Evolutionary conservation across 1,139 yeast species (phyloP), one percentile per base, ranked within the genome.

Genomic region (Magnusiomyces clavatus): DNA sequence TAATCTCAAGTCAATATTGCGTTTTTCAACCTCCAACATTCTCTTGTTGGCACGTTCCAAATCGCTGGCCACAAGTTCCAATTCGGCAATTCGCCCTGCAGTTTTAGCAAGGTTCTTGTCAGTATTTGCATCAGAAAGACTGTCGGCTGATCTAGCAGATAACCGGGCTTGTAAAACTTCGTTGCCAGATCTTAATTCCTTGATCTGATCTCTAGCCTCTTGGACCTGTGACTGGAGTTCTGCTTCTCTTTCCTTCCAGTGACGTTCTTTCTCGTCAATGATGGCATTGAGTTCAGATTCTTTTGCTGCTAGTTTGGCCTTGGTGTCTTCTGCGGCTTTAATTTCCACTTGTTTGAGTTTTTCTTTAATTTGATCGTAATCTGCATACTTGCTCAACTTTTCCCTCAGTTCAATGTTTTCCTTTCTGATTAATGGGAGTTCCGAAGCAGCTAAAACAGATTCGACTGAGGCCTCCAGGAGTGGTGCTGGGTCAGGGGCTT

Each of bases 401-500:
- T 83, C 84, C 55, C 79, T 80, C 54, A 88, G 70, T 16, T 67
- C 64, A 2, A 71, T 68, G 53, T 84, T 78, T 61, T 85, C 87
- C 20, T 70, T 69, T 56, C 76, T 74, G 50, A 85, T 67, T 12
- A 69, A 69, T 1, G 76, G 77, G 2, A 77, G 69, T 53, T 86
- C 89, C 13, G 78, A 73, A 1, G 77, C 74, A 38, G 78, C 77
- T 12, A 76, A 68, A n/a, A 85, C 82, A 2, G 87, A 78, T 52
- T 84, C 87, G 37, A 86, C 68, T 2, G 94, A 80, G 39, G 80
- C 77, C 61, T 86, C 88, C 53, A 90, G 70, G 47, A 90, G 69
- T 2, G 96, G 95, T 55, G 77, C 78, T 2, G 97, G 97, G 68
- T 92, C 97, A 0, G 97, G 97, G 0, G 95, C 92, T 63, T 90